Evolutionary conservation across 139 green algal species (phyloP), one percentile per base, ranked within the genome.

Genomic region (Picochlorum sp.): DNA sequence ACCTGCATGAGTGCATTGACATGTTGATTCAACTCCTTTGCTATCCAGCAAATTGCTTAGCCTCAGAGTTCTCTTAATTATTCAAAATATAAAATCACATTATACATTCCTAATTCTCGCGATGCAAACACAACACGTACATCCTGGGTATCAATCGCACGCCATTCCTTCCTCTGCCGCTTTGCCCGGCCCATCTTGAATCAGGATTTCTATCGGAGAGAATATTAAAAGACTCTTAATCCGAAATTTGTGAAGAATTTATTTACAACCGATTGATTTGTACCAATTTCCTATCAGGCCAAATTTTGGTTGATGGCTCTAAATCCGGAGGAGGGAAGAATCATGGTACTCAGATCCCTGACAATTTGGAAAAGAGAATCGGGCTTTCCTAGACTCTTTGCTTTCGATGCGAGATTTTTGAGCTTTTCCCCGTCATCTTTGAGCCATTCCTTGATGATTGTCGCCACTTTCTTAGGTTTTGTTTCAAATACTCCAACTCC

Each of bases 301-400:
- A n/a, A n/a, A 16, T 26, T 47, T n/a, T 26, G 39, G 5, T 47
- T 47, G n/a, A n/a, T n/a, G 39, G 39, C 18, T n/a, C 22, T 47
- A 47, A 47, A 47, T 16, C 39, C 39, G 22, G 39, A n/a, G 18
- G 39, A 26, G 20, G 39, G 39, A 7, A 16, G 20, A 16, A 47
- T n/a, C 39, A 47, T 47, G 39, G 39, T 47, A n/a, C 39, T 47
- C 39, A 89, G 70, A 65, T 88, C 81, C 14, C 60, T 31, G 40
- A 76, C 75, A 55, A 89, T 89, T 28, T 81, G 47, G 54, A 83
- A 87, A 56, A 87, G 69, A 5, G 81, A 78, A 56, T 76, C 49
- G 4, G 82, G 82, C 49, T 75, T 62, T 28, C 74, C 78, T 55
- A 90, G 73, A 9, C 70, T 62, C 36, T 68, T 79, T 29, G 65